Evolutionary conservation across 1,284 basidiomycete genomes (phyloP).

Genomic region (Moesziomyces sp.): DNA sequence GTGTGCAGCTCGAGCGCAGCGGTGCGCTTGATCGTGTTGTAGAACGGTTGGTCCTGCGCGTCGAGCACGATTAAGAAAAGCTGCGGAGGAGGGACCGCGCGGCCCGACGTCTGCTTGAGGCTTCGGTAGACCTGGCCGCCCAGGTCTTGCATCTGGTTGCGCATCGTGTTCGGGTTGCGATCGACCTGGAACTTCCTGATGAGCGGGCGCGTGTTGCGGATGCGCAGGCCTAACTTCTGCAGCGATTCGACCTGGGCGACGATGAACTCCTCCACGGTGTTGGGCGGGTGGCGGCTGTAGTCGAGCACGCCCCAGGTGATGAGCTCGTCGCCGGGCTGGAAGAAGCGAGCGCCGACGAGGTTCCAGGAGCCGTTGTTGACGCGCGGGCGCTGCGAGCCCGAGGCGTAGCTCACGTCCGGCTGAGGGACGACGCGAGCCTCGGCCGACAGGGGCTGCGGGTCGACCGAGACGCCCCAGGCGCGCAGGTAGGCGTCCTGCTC

Average conservation of each 20-base stretch:
- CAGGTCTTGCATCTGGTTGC: conserved; percentile 8
- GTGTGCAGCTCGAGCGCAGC: conserved; percentile 65
- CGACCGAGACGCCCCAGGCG: conserved; percentile 69
- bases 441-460: conserved; percentile 60
- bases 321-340: conserved; percentile 24
- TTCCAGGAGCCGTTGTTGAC: conserved; percentile 61
- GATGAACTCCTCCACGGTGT: conserved; percentile 22
- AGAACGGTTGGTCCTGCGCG: conserved; percentile 61
- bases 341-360: conserved; percentile 39
- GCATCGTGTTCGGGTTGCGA: conserved; percentile 2
- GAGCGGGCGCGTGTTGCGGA: conserved; percentile 14
- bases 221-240: conserved; percentile 29
- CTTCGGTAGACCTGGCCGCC: conserved; percentile 18
- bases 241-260: conserved; percentile 15
- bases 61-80: conserved; percentile 53
- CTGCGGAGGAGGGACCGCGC: conserved; percentile 34
- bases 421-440: conserved; percentile 67
- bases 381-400: conserved; percentile 65
- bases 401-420: conserved; percentile 54
- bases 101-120: conserved; percentile 12
- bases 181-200: conserved; percentile 10
- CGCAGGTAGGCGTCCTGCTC: conserved; percentile 37
- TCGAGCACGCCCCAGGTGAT: conserved; percentile 50
- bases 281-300: conserved; percentile 22
- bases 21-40: conserved; percentile 69